Evolutionary conservation across 306 rosid genomes (phyloP), one percentile per base, ranked within the genome.

Genomic region (Oxytropis ochrocephala): DNA sequence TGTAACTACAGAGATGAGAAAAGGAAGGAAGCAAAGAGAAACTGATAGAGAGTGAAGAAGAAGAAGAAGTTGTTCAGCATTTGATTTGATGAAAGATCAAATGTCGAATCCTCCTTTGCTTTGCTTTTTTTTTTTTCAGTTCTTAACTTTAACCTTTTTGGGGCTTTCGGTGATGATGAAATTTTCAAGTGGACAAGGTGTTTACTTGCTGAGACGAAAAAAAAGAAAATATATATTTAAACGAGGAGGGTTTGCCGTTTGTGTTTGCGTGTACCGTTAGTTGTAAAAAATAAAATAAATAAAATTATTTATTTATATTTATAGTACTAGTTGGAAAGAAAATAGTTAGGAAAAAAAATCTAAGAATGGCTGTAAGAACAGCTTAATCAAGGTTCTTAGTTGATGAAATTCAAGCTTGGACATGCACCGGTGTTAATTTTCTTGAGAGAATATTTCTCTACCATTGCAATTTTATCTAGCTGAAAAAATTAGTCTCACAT

Each of bases 21-120:
- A 11, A 80, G 49, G 62, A 75, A 56, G 56, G 48, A 64, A 16
- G 38, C 56, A 8, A 62, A 69, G 70, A 80, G 7, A 75, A 58
- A 65, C 64, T 59, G 83, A 54, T 74, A 74, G 65, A 70, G 72
- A 79, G 84, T 82, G 29, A 24, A 24, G 29, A 24, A 24, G 29
- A n/a, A n/a, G 57, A 38, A 69, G 42, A 88, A 88, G 55, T 72
- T 77, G 59, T 72, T 77, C 59, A 79, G 84, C 83, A 83, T 83
- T 83, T 78, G 29, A 69, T 24, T 63, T 63, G 16, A 38, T 29
- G 33, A 52, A 60, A 67, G 72, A 84, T 75, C 76, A 69, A 72
- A 50, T 36, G 77, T 49, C 16, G 53, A 67, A 13, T 44, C 7
- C 53, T 44, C 7, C 53, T 8, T n/a, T 21, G 5, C n/a, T 13